A percentile compares a stretch with the other conserved stretches of the same genome.
These are phyloP conservation scores for Sextonia rubra DNA, from an alignment of 164 flowering plant genomes.

Conservation along the genomic window DNA sequence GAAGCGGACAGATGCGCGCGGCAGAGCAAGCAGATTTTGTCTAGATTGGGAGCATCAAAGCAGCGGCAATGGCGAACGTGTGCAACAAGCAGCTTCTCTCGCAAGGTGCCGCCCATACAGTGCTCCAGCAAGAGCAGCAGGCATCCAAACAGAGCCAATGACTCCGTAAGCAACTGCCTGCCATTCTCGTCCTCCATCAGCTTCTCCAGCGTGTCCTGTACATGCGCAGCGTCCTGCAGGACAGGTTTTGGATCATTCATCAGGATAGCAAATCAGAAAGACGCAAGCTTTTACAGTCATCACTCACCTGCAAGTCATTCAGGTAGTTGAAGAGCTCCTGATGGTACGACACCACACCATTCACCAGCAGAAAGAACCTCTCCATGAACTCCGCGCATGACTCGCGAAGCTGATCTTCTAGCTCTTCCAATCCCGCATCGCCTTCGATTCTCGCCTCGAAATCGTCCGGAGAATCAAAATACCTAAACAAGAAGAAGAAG, in stretches of 20 bases:
- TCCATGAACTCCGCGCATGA: conserved; percentile 26
- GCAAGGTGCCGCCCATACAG: conserved; percentile 15
- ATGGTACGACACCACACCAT: conserved; percentile 19
- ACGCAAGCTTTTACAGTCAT: too few species aligned
- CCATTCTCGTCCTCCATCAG: conserved; percentile 18
- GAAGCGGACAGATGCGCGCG: conserved; percentile 8
- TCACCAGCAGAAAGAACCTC: conserved; percentile 21
- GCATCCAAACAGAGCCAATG: conserved; percentile 26
- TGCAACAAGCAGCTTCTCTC: conserved; percentile 27
- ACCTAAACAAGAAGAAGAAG: conserved; percentile 12
- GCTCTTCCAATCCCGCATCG: conserved; percentile 14
- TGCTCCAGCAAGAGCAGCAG: conserved; percentile 25
- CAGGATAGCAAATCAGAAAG: too few species aligned
- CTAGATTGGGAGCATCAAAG: conserved; percentile 20
- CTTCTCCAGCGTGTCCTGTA: conserved; percentile 11
- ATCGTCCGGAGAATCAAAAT: conserved; percentile 20
- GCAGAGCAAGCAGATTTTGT: conserved; percentile 16
- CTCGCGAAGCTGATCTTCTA: conserved; percentile 29
- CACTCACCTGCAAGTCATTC: conserved; percentile 18
- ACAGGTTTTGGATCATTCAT: not conserved
- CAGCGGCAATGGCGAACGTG: conserved; percentile 17
- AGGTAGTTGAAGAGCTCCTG: conserved; percentile 17
- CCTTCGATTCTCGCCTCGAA: conserved; percentile 26
- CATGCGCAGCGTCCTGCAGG: conserved; percentile 14
- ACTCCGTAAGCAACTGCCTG: conserved; percentile 25